Evolutionary conservation across 176 grass and related monocot species (phyloP), one percentile per base, ranked within the genome.

Genomic region (Oryza australiensis): DNA sequence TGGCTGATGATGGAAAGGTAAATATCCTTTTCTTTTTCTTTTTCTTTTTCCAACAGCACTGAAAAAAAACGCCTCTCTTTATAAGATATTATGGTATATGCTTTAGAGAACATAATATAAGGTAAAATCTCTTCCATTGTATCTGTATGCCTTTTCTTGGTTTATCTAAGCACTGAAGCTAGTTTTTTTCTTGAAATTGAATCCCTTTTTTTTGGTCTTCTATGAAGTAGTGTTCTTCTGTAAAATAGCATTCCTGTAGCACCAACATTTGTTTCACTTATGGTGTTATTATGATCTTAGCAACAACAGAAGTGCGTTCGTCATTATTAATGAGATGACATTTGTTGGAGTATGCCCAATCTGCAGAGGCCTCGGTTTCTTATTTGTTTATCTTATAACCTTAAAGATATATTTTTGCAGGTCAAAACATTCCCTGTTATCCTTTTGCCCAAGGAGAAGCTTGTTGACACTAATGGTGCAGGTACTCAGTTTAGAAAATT

Each of bases 381-480:
- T 23, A 33, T 34, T 24, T 70, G 7, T 62, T 67, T 23, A 12
- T 30, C 18, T 27, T 4, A 26, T 33, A 38, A 26, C 62, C 28
- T 79, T 75, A 73, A 69, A 77, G 72, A 73, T 28, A 22, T 5
- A 22, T 33, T 26, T 77, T 60, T 64, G 68, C 64, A 99, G 97
- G 91, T 88, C 26, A 96, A 77, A 34, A 90, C 80, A n/a, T 99
- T 93, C 85, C 91, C 97, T 75, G 97, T 99, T 51, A 90, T 95
- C 64, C 60, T 92, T 12, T 87, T 99, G 85, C 93, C 97, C 42
- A 90, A 95, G 87, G 97, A 99, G 83, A 99, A 99, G 87, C 93
- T 99, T 49, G 89, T 99, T 53, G 97, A 99, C 73, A 99, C 97
- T 51, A 99, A 99, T 68, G 89, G 93, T 9, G 93, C 97, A 83